phyloP scores from a whole-genome alignment of 805 yeast genomes.

The Clavispora asparagi region DNA sequence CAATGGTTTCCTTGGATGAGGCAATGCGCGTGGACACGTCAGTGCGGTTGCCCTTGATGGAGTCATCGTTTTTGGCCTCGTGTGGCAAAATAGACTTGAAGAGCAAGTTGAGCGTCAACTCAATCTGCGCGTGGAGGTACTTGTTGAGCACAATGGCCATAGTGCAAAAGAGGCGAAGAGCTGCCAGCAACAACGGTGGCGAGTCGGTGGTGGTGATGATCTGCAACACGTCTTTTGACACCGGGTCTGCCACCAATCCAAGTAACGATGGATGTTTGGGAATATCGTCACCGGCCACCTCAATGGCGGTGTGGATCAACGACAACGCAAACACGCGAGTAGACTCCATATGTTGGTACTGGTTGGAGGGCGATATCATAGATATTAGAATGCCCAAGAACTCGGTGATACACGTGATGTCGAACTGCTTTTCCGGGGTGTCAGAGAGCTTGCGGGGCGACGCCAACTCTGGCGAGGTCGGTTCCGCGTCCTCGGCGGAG shows the following conservation, averaged over 20 bases:
- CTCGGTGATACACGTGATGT: constrained; percentile 70
- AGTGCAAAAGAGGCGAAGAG: constrained; percentile 72
- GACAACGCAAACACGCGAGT: constrained; percentile 80
- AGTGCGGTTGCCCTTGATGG: constrained; percentile 12
- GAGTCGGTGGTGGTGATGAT: constrained; percentile 72
- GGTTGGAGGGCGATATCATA: constrained; percentile 76
- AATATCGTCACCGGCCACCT: constrained; percentile 67
- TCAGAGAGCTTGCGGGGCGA: not conserved
- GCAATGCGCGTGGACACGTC: constrained; percentile 28
- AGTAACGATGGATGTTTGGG: constrained; percentile 58
- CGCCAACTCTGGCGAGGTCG: not conserved
- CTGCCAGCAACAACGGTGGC: constrained; percentile 63
- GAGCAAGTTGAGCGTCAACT: constrained; percentile 60
- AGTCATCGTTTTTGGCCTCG: constrained; percentile 11
- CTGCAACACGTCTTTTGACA: constrained; percentile 81
- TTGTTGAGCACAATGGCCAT: constrained; percentile 62
- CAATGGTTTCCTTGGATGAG: constrained; percentile 65
- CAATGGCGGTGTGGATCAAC: constrained; percentile 72
- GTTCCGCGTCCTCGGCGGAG: not conserved
- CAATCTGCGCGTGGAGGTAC: constrained; percentile 73
- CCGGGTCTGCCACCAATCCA: constrained; percentile 65
- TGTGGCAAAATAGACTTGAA: constrained; percentile 52
- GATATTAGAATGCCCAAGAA: constrained; percentile 71
- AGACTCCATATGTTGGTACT: constrained; percentile 79
- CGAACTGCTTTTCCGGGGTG: constrained; percentile 47